Evolutionary conservation across 2,329 filamentous ascomycete species (phyloP), one percentile per base, ranked within the genome.

Genomic region (Claviceps pazoutovae): DNA sequence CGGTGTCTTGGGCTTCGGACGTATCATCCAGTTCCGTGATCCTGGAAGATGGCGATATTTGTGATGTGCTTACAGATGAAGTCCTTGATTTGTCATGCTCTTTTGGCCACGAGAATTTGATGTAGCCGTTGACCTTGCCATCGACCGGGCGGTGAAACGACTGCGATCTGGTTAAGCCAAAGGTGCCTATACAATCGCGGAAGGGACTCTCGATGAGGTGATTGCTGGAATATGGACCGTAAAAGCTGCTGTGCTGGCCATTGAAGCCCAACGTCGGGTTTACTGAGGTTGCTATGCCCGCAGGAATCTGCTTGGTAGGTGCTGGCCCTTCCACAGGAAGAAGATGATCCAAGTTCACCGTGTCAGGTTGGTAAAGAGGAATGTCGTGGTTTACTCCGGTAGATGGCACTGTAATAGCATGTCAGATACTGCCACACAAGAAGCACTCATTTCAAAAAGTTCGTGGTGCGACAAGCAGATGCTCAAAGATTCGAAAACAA

Each of bases 21-120:
- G 17, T 17, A 13, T 38, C 48, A 34, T 47, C 42, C 11, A 49
- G 41, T 30, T 56, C 54, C 5, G 47, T 41, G 9, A 54, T 49
- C 34, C 42, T 48, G 7, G 51, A n/a, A 26, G 23, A 4, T n/a
- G 34, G 19, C 1, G 41, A 46, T 23, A 30, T 21, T 2, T 49
- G 39, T 4, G 44, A 26, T 11, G 48, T 46, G 26, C 17, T 34
- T 4, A 8, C 17, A 13, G 14, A 26, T 1, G 51, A 43, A 14
- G 17, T 21, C 13, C 36, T 49, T 5, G 48, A 46, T 5, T 43
- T 46, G 6, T 36, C 34, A 30, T 34, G 46, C 42, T 54, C 54
- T 44, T 59, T 49, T n/a, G 62, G 61, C 66, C 66, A 68, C 48
- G 64, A 60, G 46, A 69, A 66, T 50, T 69, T 69, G 52, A 69